Base-by-base conservation (phyloP, 202 grass and related monocot genomes). In the Hordeum pubiflorum region DNA sequence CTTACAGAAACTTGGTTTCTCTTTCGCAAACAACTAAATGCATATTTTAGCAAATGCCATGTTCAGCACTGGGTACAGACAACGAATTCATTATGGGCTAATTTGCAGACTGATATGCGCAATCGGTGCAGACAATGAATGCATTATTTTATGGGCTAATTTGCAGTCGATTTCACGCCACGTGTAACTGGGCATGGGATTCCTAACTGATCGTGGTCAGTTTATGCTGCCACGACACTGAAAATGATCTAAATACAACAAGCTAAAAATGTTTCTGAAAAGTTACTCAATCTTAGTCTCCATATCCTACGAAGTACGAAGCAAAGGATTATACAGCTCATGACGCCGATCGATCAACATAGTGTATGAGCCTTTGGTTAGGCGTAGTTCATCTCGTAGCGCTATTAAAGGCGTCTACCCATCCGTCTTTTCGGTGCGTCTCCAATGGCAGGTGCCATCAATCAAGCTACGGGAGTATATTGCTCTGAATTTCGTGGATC, bases 371-470 rank as follows among this genome's bases (percentile, higher is more conserved):
- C 43, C 20, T 43, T 31, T 20, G 20, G 57, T 43, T 77, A 26
- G 29, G 9, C 3, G 24, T 5, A 18, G 17, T 5, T 50, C 39
- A 78, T 46, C 31, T 64, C 58, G 26, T 5, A 21, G 23, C 58
- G 7, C 58, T 20, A 78, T 63, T 48, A 10, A 75, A 52, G 59
- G 60, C 71, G 39, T 37, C 81, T 31, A 20, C 31, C 13, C 48
- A 76, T 21, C 81, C 21, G 10, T 66, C 40, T 83, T 75, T 83
- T 83, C 71, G 81, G 81, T 55, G 81, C 71, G 41, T 57, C 18
- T 65, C 32, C 31, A 21, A 1, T 3, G 20, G 70, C 20, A 40
- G 67, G 69, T 41, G 56, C 74, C 22, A 71, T 17, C 68, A 71
- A 71, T 71, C 5, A 46, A 26, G 68, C 68, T 46, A 17, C 22